Evolutionary conservation across 257 asterid species (phyloP), one percentile per base, ranked within the genome.

Genomic region (Henckelia pumila): DNA sequence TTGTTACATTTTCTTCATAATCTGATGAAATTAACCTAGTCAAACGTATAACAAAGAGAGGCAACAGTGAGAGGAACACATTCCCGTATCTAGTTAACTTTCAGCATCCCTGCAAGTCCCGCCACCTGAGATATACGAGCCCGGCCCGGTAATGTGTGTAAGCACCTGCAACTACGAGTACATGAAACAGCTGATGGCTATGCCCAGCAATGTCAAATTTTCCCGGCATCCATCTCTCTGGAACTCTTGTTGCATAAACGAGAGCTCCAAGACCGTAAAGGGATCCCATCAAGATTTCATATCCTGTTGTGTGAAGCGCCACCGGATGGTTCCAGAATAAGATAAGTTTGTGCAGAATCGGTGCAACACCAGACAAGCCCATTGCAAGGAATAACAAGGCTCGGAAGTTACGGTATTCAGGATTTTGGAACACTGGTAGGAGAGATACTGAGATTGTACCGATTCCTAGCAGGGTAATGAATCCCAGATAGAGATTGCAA

Each of bases 191-290:
- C 63, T 91, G 97, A 70, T 94, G 99, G 66, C 99, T 91, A 58
- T 87, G 91, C 8, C 99, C 99, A 0, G 94, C 96, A 10, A 94
- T 84, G 56, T 94, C 99, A 3, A 94, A 91, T 69, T 85, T 91
- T 26, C 99, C 99, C 0, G 98, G 99, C 93, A 76, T 87, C 99
- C 96, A 89, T 72, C 86, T 80, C 80, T 94, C 98, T 0, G 99
- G 99, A 32, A 88, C 64, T 56, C 96, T 71, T 96, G 76, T 72
- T 2, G 99, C 96, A 28, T 94, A 94, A 1, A 94, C 80, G 29
- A 91, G 53, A 0, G 98, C 99, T 32, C 98, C 98, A 0, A 83
- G 11, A 8, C 96, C 96, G 5, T 94, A 94, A 10, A 94, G 72
- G 0, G 61, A 44, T 30, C 98, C 99, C 99, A 94, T 91, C 86